These are phyloP conservation scores for Exophiala xenobiotica DNA, from an alignment of 2,329 filamentous ascomycete genomes.

Conservation along the genomic window DNA sequence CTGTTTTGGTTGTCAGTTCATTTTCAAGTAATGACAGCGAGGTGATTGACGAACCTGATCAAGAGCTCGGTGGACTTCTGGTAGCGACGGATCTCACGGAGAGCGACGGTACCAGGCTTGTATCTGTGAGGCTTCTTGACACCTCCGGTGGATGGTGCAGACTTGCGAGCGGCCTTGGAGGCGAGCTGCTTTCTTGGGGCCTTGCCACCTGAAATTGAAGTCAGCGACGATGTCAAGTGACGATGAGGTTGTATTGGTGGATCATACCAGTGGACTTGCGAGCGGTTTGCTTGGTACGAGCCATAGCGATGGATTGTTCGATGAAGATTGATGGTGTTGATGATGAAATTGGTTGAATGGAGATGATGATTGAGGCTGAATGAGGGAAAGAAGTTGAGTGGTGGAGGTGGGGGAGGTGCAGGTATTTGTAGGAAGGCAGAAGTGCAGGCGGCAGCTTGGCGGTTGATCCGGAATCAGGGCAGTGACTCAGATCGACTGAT, in stretches of 20 bases:
- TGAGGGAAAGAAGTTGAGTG: constrained; percentile 32
- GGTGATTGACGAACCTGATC: constrained; percentile 56
- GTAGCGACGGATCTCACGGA: constrained; percentile 97
- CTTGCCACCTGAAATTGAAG: constrained; percentile 58
- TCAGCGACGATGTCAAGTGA: constrained; percentile 28
- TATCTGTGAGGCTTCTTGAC: constrained; percentile 94
- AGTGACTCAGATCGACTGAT: constrained; percentile 20
- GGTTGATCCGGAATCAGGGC: constrained; percentile 19
- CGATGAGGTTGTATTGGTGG: constrained; percentile 11
- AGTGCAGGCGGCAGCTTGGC: constrained; percentile 29
- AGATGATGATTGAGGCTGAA: constrained; percentile 33
- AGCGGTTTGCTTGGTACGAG: constrained; percentile 55
- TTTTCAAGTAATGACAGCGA: constrained; percentile 72
- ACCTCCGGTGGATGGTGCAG: constrained; percentile 91
- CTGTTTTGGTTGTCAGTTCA: constrained; percentile 86
- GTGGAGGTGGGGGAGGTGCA: constrained; percentile 27
- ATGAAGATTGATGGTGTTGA: constrained; percentile 31
- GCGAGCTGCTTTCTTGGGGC: constrained; percentile 91
- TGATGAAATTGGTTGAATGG: constrained; percentile 38
- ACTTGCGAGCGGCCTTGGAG: constrained; percentile 99
- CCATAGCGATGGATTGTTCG: constrained; percentile 41
- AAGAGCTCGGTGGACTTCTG: constrained; percentile 96
- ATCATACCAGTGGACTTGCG: constrained; percentile 42
- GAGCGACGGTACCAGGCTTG: constrained; percentile 91
- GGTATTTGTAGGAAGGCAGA: constrained; percentile 28